Percentiles rank a stretch among this genome's conserved stretches.
Evolutionary conservation across 768 basidiomycete species (phyloP).

Genomic region (Podaxis sp.): DNA sequence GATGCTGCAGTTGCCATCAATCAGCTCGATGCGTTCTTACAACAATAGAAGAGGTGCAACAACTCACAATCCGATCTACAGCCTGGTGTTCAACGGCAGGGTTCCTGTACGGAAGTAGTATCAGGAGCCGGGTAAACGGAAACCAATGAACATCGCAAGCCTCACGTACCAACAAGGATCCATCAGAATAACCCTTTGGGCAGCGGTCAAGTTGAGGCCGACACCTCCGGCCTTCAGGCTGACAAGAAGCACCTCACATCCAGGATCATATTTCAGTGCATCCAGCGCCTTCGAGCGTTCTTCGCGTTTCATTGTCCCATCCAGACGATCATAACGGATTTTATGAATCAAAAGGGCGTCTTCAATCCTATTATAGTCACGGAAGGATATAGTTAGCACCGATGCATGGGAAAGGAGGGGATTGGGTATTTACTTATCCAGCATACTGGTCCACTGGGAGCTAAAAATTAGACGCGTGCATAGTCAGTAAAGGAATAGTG

Average conservation of each 20-base stretch:
- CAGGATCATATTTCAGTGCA: constrained; percentile 83
- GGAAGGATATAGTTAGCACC: constrained; percentile 16
- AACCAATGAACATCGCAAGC: background rate
- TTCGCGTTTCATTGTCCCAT: constrained; percentile 98
- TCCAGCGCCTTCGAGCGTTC: constrained; percentile 93
- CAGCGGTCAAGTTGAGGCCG: constrained; percentile 92
- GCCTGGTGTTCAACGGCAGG: constrained; percentile 98
- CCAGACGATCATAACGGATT: constrained; percentile 89
- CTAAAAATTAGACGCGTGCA: constrained; percentile 37
- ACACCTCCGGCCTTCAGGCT: constrained; percentile 97
- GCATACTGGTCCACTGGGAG: constrained; percentile 94
- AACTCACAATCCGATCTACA: constrained; percentile 92
- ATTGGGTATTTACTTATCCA: constrained; percentile 66
- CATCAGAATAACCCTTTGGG: constrained; percentile 92
- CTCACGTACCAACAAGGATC: constrained; percentile 86
- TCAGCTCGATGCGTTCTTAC: background rate
- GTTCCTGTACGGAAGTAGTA: constrained; percentile 56
- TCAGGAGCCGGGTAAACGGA: constrained; percentile 9
- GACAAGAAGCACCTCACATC: constrained; percentile 91
- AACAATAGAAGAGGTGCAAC: background rate
- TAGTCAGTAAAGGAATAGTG: constrained; percentile 18
- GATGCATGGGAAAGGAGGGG: background rate
- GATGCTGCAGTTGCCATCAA: constrained; percentile 59
- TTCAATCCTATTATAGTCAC: constrained; percentile 59
- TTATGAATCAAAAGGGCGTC: constrained; percentile 81